These are phyloP conservation scores for Tolypocladium nubicola DNA, from an alignment of 2,329 filamentous ascomycete genomes.

Conservation along the genomic window DNA sequence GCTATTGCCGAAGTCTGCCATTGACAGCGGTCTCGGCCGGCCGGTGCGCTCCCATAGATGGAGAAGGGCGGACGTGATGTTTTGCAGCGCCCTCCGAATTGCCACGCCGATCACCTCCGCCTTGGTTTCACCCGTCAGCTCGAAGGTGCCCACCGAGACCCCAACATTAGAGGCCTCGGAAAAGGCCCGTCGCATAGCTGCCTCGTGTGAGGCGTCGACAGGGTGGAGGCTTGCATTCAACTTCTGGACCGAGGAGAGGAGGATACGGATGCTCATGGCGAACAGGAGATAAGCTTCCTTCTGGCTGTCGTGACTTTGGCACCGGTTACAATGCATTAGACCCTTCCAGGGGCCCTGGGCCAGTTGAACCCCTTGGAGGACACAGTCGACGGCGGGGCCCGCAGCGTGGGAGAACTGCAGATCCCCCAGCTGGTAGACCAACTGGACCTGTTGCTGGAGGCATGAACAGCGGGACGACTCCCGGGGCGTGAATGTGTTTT, in stretches of 20 bases:
- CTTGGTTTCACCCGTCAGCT: not conserved
- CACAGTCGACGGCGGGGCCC: not conserved
- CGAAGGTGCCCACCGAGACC: not conserved
- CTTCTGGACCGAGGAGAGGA: not conserved
- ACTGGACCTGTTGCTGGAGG: not conserved
- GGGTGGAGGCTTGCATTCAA: not conserved
- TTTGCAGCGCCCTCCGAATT: not conserved
- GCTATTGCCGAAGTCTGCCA: not conserved
- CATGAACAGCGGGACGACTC: not conserved
- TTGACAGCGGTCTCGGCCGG: not conserved
- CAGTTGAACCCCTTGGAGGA: not conserved
- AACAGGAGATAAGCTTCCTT: not conserved
- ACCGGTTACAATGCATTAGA: not conserved
- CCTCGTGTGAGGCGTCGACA: not conserved
- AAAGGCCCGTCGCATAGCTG: not conserved
- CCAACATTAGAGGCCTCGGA: not conserved
- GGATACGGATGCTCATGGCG: not conserved
- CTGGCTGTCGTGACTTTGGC: not conserved
- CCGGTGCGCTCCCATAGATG: not conserved
- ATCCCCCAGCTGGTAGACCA: not conserved
- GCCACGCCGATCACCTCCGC: not conserved
- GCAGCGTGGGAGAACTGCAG: slow-evolving; percentile 1
- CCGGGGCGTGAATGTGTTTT: not conserved
- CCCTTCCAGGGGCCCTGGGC: not conserved
- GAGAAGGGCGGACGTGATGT: not conserved